Conservation (phyloP, 495 filamentous ascomycete species). For the Melanomma pulvis-pyrius region DNA sequence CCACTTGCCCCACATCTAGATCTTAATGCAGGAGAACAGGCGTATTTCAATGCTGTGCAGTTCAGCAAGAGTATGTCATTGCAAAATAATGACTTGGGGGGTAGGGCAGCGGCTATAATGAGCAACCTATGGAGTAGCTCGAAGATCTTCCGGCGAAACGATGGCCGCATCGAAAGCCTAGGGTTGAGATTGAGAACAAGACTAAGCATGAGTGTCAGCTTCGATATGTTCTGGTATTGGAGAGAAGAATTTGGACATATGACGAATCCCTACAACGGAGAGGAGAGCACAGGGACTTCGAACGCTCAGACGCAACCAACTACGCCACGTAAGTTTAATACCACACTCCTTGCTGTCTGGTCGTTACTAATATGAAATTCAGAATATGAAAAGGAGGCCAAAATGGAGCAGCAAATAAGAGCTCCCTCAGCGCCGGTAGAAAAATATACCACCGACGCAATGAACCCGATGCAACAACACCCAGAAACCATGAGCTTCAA, state of each 20-base stretch:
- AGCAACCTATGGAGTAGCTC: constrained; percentile 28
- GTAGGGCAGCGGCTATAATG: constrained; percentile 19
- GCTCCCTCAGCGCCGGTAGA: neutral
- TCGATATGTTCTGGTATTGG: constrained; percentile 39
- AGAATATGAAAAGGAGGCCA: constrained; percentile 10
- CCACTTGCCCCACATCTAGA: constrained; percentile 25
- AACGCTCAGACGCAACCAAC: constrained; percentile 12
- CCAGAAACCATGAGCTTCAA: constrained; percentile 16
- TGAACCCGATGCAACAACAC: constrained; percentile 8
- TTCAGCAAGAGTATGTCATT: constrained; percentile 23
- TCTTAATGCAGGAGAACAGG: constrained; percentile 21
- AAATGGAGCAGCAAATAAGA: neutral
- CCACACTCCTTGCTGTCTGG: neutral
- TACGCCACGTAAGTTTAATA: constrained; percentile 23
- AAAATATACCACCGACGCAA: neutral
- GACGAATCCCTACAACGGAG: constrained; percentile 27
- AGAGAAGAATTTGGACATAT: constrained; percentile 33
- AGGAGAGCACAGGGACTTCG: constrained; percentile 6
- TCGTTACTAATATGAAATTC: neutral
- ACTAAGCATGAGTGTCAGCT: constrained; percentile 33
- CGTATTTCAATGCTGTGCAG: constrained; percentile 26
- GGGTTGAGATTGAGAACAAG: constrained; percentile 22
- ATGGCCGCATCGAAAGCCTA: constrained; percentile 20
- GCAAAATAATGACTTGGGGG: constrained; percentile 20
- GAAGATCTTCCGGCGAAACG: constrained; percentile 22